Evolutionary conservation across 2,329 filamentous ascomycete genomes (phyloP), one percentile per base, ranked within the genome.

Genomic region (Fusarium goolgardi): DNA sequence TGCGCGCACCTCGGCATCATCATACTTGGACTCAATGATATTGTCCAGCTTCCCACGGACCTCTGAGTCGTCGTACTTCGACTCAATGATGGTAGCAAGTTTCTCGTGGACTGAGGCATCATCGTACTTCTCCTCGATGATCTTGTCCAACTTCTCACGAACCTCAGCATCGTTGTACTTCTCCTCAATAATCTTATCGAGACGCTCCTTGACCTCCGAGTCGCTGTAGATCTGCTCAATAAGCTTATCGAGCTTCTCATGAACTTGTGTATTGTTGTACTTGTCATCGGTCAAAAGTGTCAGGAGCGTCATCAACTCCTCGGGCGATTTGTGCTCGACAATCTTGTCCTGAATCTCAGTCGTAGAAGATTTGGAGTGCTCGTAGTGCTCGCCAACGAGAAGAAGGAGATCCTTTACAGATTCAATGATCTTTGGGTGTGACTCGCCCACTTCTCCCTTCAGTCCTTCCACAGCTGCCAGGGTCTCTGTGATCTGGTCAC

Each of bases 351-450:
- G 82, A 25, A 90, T 81, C 5, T 83, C 81, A 9, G 78, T 83
- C 1, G 83, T 81, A 1, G 90, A 86, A 44, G 86, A 85, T 78
- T 94, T 93, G 16, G 93, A 91, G 75, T 97, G 92, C 71, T 97
- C 93, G 73, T 91, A 97, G 76, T 98, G 94, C 75, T 96, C 88
- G 25, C 89, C 91, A 55, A 97, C 92, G 25, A 96, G 85, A 10
- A 88, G 83, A 39, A 96, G 84, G n/a, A 98, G 89, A 73, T 97
- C 92, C 72, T 93, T 91, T 69, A 99, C 88, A 0, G 92, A 88
- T 54, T 95, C 90, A 59, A 97, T 86, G 69, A 98, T 91, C 80
- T 96, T 91, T 2, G 96, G 96, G 71, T 97, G 91, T 69, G 91
- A 91, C 76, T 97, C 94, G 11, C 86, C 87, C 31, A 97, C 86